A percentile compares a stretch with the other conserved stretches of the same genome.
Conservation (phyloP, 345 rosid species). For the Aquilaria yunnanensis region DNA sequence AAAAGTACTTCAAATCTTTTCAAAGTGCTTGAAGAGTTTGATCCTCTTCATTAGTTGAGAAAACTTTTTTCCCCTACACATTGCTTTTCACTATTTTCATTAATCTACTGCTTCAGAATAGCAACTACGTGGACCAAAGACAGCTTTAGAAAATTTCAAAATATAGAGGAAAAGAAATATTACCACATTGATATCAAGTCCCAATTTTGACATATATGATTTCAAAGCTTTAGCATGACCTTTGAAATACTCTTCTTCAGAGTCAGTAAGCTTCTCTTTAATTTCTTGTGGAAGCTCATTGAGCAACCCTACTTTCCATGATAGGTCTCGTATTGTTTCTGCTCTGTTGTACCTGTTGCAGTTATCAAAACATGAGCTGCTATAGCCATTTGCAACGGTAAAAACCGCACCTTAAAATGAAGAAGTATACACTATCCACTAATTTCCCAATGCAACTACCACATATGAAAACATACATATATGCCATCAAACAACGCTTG, state of each 20-base stretch:
- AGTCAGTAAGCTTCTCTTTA: conserved; percentile 54
- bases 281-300: conserved; percentile 69
- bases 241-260: conserved; percentile 66
- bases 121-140: too few relatives aligned
- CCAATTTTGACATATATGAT: conserved; percentile 63
- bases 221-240: conserved; percentile 60
- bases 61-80: too few relatives aligned
- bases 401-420: conserved; percentile 4
- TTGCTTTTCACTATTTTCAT: too few relatives aligned
- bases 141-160: too few relatives aligned
- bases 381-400: neutral
- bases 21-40: too few relatives aligned
- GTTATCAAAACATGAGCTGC: conserved; percentile 11
- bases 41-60: too few relatives aligned
- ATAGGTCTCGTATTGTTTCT: conserved; percentile 62
- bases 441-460: conserved; percentile 4
- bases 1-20: too few relatives aligned
- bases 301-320: conserved; percentile 72
- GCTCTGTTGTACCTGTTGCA: conserved; percentile 70
- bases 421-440: neutral
- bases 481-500: conserved; percentile 96
- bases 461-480: conserved; percentile 42
- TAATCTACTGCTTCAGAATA: too few relatives aligned
- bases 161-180: conserved; percentile 6
- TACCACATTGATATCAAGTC: conserved; percentile 82